Evolutionary conservation across 768 basidiomycete species (phyloP), one percentile per base, ranked within the genome.

Genomic region (Xanthoconium stramineum): DNA sequence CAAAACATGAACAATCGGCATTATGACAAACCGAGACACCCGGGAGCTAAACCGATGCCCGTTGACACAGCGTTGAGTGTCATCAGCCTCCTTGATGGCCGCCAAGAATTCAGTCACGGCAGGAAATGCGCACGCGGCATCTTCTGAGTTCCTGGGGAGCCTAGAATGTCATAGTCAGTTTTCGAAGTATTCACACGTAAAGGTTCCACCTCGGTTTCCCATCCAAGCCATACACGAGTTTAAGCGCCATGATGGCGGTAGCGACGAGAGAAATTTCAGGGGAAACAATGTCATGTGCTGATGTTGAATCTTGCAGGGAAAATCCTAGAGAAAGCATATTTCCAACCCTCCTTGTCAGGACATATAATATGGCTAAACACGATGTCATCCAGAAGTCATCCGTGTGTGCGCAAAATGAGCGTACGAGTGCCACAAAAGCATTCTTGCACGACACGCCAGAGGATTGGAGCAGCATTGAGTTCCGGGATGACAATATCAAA

Each of bases 151-250:
- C 55, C 62, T 68, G 56, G 83, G 82, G 33, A 70, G 64, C 67
- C 82, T 86, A 59, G 56, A 45, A 61, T 33, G 10, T 35, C 33
- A 24, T 28, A 44, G 43, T 63, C 56, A 64, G 56, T 56, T 56
- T 39, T 40, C 46, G 45, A 59, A 45, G 43, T 28, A 42, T 30
- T 38, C 44, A 32, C 46, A 57, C 46, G 52, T 48, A 53, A 57
- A 42, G 0, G 10, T 35, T 59, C 74, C 56, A 84, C 89, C 89
- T 81, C 51, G 63, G 53, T 59, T 74, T 75, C 30, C 85, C 90
- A 67, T 94, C 92, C 30, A 94, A 66, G 1, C 93, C 94, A 64
- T 94, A 94, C 28, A 86, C 80, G 78, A 96, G 78, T 74, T 94
- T 95, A 62, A 94, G 75, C 36, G 85, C 84, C 12, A 92, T 78